Conservation (phyloP, 2,329 filamentous ascomycete species). For the Colletotrichum kahawae region DNA sequence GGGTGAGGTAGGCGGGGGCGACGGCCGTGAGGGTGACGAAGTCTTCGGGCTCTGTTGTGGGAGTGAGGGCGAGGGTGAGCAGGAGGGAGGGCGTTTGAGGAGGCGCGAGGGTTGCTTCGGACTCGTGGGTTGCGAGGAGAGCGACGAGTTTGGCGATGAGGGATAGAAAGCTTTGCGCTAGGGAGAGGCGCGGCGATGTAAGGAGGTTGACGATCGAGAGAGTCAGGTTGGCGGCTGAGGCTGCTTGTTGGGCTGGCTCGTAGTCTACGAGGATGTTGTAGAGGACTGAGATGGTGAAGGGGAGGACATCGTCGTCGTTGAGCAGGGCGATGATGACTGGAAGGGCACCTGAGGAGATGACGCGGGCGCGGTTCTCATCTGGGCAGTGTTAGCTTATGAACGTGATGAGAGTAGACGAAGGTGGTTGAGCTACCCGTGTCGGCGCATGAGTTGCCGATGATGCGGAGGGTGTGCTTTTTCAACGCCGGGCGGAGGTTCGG, state of each 20-base stretch:
- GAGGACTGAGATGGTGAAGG: constrained; percentile 62
- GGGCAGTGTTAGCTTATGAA: background rate
- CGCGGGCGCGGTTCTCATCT: constrained; percentile 64
- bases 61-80: constrained; percentile 51
- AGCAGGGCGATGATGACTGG: constrained; percentile 53
- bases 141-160: constrained; percentile 63
- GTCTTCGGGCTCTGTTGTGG: constrained; percentile 55
- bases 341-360: constrained; percentile 56
- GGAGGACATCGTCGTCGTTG: constrained; percentile 49
- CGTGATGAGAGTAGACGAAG: background rate
- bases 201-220: constrained; percentile 54
- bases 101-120: constrained; percentile 48
- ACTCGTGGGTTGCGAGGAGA: constrained; percentile 57
- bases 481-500: constrained; percentile 45
- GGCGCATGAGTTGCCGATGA: constrained; percentile 67
- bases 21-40: constrained; percentile 58
- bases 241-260: constrained; percentile 60
- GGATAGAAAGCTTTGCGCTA: constrained; percentile 48
- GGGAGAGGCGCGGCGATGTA: constrained; percentile 45
- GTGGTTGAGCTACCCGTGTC: constrained; percentile 51
- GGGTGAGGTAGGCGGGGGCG: constrained; percentile 60
- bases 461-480: constrained; percentile 59
- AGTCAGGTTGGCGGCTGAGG: constrained; percentile 55
- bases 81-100: constrained; percentile 53
- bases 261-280: constrained; percentile 70